Percentiles rank a stretch among this genome's conserved stretches.
Conservation (phyloP, 2,329 filamentous ascomycete species). For the Aspergillus vadensis region DNA sequence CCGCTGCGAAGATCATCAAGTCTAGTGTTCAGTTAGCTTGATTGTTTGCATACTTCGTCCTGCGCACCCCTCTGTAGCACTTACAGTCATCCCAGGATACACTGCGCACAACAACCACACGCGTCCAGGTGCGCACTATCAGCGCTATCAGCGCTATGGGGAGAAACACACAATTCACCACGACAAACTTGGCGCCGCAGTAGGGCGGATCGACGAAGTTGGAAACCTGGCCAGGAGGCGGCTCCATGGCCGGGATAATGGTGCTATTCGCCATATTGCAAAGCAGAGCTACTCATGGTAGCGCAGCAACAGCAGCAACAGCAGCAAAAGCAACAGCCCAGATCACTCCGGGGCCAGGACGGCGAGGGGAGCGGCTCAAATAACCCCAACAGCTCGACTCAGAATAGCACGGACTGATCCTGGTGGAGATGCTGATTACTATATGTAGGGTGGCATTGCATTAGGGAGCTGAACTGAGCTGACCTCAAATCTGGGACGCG, state of each 20-base stretch:
- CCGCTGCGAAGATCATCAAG: constrained; percentile 28
- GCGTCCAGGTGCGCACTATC: constrained; percentile 28
- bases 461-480: too few species aligned
- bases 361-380: too few species aligned
- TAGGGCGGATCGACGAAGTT: constrained; percentile 33
- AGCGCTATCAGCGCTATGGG: constrained; percentile 25
- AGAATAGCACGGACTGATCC: too few species aligned
- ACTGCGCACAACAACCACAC: constrained; percentile 28
- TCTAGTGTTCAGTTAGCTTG: constrained; percentile 12
- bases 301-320: neutral
- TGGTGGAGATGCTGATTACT: too few species aligned
- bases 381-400: neutral
- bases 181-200: constrained; percentile 26
- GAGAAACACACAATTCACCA: constrained; percentile 32
- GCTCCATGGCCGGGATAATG: constrained; percentile 27
- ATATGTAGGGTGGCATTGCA: too few species aligned
- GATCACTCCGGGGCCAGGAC: neutral
- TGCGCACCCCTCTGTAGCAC: constrained; percentile 6
- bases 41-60: neutral
- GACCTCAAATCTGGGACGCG: too few species aligned
- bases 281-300: neutral
- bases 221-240: constrained; percentile 27
- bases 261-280: constrained; percentile 19
- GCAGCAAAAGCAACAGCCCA: neutral
- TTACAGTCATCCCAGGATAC: constrained; percentile 32